Evolutionary conservation across 2,329 filamentous ascomycete species (phyloP).

Genomic region (Verticillium dahliae): DNA sequence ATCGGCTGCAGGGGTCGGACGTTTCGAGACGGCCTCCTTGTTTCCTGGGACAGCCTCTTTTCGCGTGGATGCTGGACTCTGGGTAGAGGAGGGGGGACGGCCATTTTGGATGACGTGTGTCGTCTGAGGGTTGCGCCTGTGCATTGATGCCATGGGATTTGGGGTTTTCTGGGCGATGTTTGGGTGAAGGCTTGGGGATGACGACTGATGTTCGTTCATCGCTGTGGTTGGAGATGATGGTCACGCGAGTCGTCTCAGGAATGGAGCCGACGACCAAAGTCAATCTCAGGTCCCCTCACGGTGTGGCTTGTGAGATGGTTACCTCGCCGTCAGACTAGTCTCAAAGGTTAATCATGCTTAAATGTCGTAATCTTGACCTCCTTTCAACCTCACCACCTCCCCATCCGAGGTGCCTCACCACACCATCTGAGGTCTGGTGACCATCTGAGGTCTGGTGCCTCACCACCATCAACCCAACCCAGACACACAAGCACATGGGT

Average conservation of each 20-base stretch:
- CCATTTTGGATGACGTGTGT: constrained; percentile 1
- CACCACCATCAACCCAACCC: no score
- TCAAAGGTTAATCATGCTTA: no score
- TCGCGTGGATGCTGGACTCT: not conserved
- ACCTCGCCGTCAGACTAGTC: no score
- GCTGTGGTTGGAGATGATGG: not conserved
- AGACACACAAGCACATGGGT: no score
- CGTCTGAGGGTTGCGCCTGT: constrained; percentile 1
- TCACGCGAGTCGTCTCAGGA: not conserved
- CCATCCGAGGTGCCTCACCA: no score
- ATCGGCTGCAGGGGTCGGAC: constrained; percentile 10
- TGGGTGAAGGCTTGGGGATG: not conserved
- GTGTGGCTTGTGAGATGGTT: no score
- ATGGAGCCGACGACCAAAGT: no score
- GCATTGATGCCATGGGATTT: not conserved
- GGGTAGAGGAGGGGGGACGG: not conserved
- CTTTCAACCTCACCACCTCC: no score
- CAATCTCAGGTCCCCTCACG: no score
- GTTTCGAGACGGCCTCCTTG: constrained; percentile 12
- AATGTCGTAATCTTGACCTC: no score
- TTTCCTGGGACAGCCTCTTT: not conserved
- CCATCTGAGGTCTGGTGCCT: no score
- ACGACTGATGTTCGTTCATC: not conserved
- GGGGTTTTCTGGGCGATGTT: not conserved
- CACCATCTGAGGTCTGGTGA: no score